phyloP scores from a whole-genome alignment of 352 stramenopile species.

The Halophytophthora batemanensis region DNA sequence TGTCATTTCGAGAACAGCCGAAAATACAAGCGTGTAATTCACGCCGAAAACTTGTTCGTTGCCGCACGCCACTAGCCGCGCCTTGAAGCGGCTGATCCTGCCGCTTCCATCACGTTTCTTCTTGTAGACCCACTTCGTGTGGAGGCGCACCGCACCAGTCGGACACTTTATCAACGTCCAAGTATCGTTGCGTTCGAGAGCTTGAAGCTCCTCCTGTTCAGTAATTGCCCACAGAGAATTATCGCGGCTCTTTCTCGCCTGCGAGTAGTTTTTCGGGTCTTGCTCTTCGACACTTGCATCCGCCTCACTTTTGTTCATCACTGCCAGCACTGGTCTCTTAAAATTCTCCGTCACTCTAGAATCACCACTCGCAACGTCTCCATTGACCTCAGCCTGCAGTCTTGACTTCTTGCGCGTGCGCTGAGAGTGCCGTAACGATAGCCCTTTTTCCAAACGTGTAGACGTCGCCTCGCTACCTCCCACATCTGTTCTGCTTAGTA shows the following conservation, averaged over 20 bases:
- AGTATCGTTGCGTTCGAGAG: constrained; percentile 11
- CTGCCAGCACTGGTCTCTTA: too few relatives aligned
- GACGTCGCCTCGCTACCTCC: too few relatives aligned
- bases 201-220: constrained; percentile 1
- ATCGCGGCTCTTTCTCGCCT: constrained; percentile 2
- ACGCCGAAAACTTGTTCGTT: constrained; percentile 20
- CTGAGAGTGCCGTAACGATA: too few relatives aligned
- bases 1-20: constrained; percentile 25
- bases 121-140: constrained; percentile 28
- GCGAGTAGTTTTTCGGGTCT: constrained; percentile 17
- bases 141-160: constrained; percentile 7
- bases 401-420: too few relatives aligned
- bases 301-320: too few relatives aligned
- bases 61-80: constrained; percentile 14
- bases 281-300: neutral
- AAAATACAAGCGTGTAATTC: constrained; percentile 20
- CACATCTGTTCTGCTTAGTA: too few relatives aligned
- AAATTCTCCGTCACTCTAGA: too few relatives aligned
- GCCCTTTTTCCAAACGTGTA: too few relatives aligned
- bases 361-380: too few relatives aligned
- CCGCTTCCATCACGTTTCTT: constrained; percentile 16
- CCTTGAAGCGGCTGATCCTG: constrained; percentile 19
- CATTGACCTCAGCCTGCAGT: too few relatives aligned
- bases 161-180: constrained; percentile 1
- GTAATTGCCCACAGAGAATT: constrained; percentile 5